These are phyloP conservation scores for Sporothrix variecibatus DNA, from an alignment of 2,329 filamentous ascomycete species.

Conservation along the genomic window DNA sequence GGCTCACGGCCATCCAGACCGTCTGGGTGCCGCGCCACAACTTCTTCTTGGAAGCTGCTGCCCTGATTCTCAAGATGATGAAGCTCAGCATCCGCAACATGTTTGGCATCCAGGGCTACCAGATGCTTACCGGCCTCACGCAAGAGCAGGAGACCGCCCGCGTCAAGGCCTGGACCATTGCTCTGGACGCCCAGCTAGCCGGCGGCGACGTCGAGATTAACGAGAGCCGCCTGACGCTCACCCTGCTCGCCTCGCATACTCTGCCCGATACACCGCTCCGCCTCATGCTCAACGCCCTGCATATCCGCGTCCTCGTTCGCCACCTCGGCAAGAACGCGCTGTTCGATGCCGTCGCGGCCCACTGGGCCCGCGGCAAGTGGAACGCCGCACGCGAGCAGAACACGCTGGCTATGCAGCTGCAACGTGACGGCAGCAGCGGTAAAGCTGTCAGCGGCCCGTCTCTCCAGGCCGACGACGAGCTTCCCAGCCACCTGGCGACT, in stretches of 20 bases:
- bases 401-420: conserved; percentile 48
- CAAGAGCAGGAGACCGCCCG: conserved; percentile 83
- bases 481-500: conserved; percentile 74
- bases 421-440: conserved; percentile 32
- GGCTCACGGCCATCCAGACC: conserved; percentile 89
- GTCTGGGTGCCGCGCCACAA: conserved; percentile 89
- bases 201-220: conserved; percentile 89
- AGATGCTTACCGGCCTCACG: conserved; percentile 75
- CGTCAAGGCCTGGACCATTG: conserved; percentile 90
- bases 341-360: conserved; percentile 69
- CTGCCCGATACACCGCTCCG: conserved; percentile 79
- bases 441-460: conserved; percentile 33
- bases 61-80: conserved; percentile 74
- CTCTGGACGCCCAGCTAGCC: conserved; percentile 86
- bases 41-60: conserved; percentile 81
- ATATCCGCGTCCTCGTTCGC: conserved; percentile 88
- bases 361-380: conserved; percentile 77
- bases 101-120: conserved; percentile 75
- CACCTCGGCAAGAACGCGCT: conserved; percentile 67
- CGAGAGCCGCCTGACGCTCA: conserved; percentile 81
- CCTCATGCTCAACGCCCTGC: conserved; percentile 88
- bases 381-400: conserved; percentile 72
- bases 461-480: conserved; percentile 53
- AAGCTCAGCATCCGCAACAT: conserved; percentile 80
- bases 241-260: conserved; percentile 83